Conservation (phyloP, 257 asterid genomes). For the Gentiana macrophylla region DNA sequence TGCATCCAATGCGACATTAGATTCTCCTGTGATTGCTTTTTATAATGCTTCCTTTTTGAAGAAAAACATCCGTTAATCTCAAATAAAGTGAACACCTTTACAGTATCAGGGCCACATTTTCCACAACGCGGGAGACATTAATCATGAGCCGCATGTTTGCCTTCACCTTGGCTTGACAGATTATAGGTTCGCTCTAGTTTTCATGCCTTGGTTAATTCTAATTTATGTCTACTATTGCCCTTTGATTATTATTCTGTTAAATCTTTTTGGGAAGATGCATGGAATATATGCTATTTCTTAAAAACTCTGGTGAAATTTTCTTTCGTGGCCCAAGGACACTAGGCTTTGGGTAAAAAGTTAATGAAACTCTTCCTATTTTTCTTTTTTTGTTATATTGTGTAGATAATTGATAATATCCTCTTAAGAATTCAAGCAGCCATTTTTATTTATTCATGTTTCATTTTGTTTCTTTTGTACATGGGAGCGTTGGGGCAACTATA, state of each 20-base stretch:
- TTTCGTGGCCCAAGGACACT: too few species aligned
- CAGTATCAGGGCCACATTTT: conserved; percentile 63
- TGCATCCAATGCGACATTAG: neutral
- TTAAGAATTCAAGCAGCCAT: too few species aligned
- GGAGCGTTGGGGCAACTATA: too few species aligned
- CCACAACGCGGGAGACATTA: conserved; percentile 23
- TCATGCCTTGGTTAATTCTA: neutral
- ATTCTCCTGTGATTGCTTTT: neutral
- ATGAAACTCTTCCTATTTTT: too few species aligned
- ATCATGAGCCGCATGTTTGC: conserved; percentile 36
- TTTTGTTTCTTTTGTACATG: too few species aligned
- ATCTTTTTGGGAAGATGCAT: neutral
- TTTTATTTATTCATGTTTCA: too few species aligned
- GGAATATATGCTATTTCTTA: neutral
- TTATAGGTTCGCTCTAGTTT: conserved; percentile 56
- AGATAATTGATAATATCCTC: too few species aligned
- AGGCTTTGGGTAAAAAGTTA: too few species aligned
- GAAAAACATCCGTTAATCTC: neutral
- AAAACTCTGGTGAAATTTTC: neutral
- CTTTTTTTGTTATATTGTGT: too few species aligned
- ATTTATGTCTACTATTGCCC: neutral
- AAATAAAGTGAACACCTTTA: too few species aligned
- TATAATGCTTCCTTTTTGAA: neutral
- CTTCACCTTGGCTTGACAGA: conserved; percentile 94
- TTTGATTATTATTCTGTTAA: neutral